phyloP scores from a whole-genome alignment of 345 rosid species.

The Linum usitatissimum region DNA sequence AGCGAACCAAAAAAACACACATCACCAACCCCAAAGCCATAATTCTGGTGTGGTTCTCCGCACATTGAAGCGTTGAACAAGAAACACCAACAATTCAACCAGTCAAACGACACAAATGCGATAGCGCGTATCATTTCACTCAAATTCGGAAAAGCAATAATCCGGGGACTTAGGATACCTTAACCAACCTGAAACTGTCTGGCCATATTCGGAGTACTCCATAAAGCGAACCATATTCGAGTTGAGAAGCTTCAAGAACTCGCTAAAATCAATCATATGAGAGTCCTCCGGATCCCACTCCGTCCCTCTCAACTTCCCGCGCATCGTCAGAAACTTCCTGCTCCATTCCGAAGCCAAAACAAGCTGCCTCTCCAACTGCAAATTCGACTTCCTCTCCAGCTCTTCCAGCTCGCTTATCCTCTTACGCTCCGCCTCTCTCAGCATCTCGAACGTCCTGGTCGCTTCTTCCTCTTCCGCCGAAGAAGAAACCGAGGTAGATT shows the following conservation, averaged over 20 bases:
- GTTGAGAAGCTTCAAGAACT: conserved; percentile 60
- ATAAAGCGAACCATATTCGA: conserved; percentile 76
- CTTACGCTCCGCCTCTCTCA: conserved; percentile 56
- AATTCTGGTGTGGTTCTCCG: too few relatives aligned
- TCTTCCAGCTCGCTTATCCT: conserved; percentile 62
- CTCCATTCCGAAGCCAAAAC: conserved; percentile 90
- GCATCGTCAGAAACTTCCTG: conserved; percentile 52
- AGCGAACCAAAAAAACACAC: too few relatives aligned
- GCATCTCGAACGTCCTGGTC: conserved; percentile 28
- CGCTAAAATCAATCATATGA: conserved; percentile 66
- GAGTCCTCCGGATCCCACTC: conserved; percentile 87
- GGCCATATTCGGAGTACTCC: conserved; percentile 85
- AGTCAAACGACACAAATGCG: too few relatives aligned
- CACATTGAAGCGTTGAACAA: too few relatives aligned
- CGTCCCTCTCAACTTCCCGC: conserved; percentile 75
- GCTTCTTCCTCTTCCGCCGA: conserved; percentile 21
- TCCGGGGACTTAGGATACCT: not conserved
- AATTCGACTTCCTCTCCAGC: conserved; percentile 56
- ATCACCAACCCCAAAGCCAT: too few relatives aligned
- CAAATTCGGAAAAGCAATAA: not conserved
- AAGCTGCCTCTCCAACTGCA: conserved; percentile 86
- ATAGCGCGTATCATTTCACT: too few relatives aligned
- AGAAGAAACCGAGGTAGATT: conserved; percentile 23
- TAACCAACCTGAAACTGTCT: conserved; percentile 61
- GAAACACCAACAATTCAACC: too few relatives aligned